Base-by-base conservation (phyloP, 257 asterid species). In the Solanum phureja region DNA sequence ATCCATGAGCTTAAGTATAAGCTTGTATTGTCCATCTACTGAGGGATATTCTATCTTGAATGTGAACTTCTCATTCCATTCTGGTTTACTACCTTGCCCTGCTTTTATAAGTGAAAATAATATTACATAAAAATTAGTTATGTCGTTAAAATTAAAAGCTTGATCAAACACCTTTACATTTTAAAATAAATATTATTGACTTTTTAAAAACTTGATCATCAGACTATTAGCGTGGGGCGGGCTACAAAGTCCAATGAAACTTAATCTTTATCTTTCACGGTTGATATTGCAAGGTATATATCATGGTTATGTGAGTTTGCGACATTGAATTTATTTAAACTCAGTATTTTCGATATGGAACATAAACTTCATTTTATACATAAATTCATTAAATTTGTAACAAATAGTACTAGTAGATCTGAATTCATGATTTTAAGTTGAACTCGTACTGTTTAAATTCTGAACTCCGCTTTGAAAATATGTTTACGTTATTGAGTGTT, bases 31-130 rank as follows among this genome's bases (percentile, higher is more conserved):
- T 1, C 89, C 84, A 68, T 91, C 92, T 33, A 35, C 89, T 4
- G 76, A 86, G 2, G 93, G 92, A 88, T 88, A 91, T 16, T 94
- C 93, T 24, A 92, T 95, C 37, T 86, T 88, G 88, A 94, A 95
- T 35, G 56, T 90, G 49, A 95, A 94, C 83, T 87, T 91, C 86
- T 95, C 96, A 58, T 95, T 92, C 98, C 98, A 95, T 49, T 56
- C 89, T 7, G 94, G 94, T 1, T 11, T 88, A 27, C 87, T 90
- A 5, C 98, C 96, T 83, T 91, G 91, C 58, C 95, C 98, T 94
- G 89, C 90, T 34, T 73, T 73, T 18, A 73, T 19, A n/a, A 73
- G 14, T 33, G 16, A 72, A 18, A 34, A 13, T 2, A 34, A 71
- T 29, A 69, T 34, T 3, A 35, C 8, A 73, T 4, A 8, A 73